Evolutionary conservation across 2,329 filamentous ascomycete genomes (phyloP).

Genomic region (Trichophyton simii): DNA sequence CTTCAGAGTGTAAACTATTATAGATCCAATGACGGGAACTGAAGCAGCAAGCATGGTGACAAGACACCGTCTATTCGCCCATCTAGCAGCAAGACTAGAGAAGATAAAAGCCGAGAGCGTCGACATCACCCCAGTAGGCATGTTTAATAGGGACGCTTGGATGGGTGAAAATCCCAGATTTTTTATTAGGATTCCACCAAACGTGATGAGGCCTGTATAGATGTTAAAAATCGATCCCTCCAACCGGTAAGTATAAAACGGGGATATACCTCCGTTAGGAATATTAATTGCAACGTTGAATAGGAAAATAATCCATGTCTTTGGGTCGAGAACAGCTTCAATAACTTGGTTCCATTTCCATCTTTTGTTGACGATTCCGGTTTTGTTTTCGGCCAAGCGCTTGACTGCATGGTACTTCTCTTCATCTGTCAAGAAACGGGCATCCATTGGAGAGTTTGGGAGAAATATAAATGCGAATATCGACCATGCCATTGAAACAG

Average conservation of each 20-base stretch:
- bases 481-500: conserved; percentile 39
- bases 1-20: conserved; percentile 21
- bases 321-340: conserved; percentile 24
- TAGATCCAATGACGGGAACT: conserved; percentile 22
- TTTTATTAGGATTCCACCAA: conserved; percentile 39
- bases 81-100: conserved; percentile 22
- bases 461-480: conserved; percentile 44
- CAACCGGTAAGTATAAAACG: background rate
- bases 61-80: conserved; percentile 20
- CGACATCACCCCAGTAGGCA: conserved; percentile 26
- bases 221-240: background rate
- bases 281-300: conserved; percentile 26
- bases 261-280: conserved; percentile 27
- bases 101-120: conserved; percentile 22
- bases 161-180: conserved; percentile 57
- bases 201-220: conserved; percentile 22
- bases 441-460: conserved; percentile 41
- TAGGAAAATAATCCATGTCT: conserved; percentile 27
- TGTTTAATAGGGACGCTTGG: conserved; percentile 26
- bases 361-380: conserved; percentile 24
- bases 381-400: conserved; percentile 28
- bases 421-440: conserved; percentile 43
- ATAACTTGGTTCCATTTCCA: conserved; percentile 22
- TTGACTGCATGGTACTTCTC: conserved; percentile 42
- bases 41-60: conserved; percentile 21